Conservation (phyloP, 2,329 filamentous ascomycete genomes). For the Colletotrichum limetticola region DNA sequence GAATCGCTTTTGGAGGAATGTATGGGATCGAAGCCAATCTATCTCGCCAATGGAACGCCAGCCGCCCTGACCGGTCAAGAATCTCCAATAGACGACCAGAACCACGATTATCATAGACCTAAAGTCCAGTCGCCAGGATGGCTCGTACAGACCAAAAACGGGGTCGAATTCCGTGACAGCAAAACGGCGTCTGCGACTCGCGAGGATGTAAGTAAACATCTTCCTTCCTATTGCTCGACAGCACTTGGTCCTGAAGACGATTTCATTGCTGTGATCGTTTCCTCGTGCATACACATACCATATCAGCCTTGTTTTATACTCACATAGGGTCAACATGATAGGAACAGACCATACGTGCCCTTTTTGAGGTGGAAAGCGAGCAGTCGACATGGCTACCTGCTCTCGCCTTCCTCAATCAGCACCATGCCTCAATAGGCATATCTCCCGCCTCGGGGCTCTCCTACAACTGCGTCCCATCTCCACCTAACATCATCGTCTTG, state of each 20-base stretch:
- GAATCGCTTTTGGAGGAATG: slow-evolving; percentile 2
- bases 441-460: slow-evolving; percentile 22
- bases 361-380: slow-evolving; percentile 59
- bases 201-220: not conserved
- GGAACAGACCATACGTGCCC: slow-evolving; percentile 68
- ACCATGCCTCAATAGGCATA: not conserved
- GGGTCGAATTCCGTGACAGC: slow-evolving; percentile 17
- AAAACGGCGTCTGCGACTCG: not conserved
- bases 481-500: slow-evolving; percentile 48
- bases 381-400: slow-evolving; percentile 58
- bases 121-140: not conserved
- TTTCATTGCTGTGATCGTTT: too few relatives aligned
- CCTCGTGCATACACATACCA: too few relatives aligned
- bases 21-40: not conserved
- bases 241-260: not conserved
- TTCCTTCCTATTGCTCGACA: rapidly evolving
- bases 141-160: not conserved
- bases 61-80: too few relatives aligned
- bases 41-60: too few relatives aligned
- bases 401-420: slow-evolving; percentile 54
- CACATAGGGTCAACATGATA: slow-evolving; percentile 38
- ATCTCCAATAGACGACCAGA: too few relatives aligned
- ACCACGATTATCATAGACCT: not conserved
- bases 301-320: too few relatives aligned
- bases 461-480: slow-evolving; percentile 56